A percentile compares a stretch with the other conserved stretches of the same genome.
These are phyloP conservation scores for Coemansia sp. DNA, from an alignment of 192 early-diverging fungal genomes.

Conservation along the genomic window DNA sequence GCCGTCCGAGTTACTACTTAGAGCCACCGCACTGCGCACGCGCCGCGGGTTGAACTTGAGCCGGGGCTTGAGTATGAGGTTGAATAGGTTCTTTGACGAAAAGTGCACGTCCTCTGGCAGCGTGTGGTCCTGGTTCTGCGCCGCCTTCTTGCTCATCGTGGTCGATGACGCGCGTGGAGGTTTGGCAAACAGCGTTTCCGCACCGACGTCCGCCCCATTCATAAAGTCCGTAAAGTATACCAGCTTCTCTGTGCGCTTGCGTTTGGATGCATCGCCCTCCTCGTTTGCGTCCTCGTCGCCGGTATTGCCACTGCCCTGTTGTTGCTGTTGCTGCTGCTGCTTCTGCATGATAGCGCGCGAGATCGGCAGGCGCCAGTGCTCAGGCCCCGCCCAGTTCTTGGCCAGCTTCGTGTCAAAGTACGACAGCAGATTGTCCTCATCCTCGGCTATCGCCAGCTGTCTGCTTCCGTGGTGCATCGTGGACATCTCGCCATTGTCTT, in stretches of 20 bases:
- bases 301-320: constrained; percentile 3
- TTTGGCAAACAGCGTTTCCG: constrained; percentile 70
- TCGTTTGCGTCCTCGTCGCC: constrained; percentile 28
- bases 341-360: constrained; percentile 46
- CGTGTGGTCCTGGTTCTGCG: constrained; percentile 59
- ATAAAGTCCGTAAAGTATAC: constrained; percentile 63
- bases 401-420: constrained; percentile 86
- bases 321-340: constrained; percentile 27
- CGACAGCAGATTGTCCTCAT: constrained; percentile 69
- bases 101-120: constrained; percentile 86
- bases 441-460: constrained; percentile 47
- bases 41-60: constrained; percentile 54
- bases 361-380: constrained; percentile 79
- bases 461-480: constrained; percentile 12
- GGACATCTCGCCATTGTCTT: constrained; percentile 15
- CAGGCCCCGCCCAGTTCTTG: constrained; percentile 90
- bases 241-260: constrained; percentile 54
- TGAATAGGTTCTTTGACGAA: constrained; percentile 63
- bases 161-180: constrained; percentile 50
- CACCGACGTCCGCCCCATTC: constrained; percentile 59
- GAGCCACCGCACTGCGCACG: constrained; percentile 3
- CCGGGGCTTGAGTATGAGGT: constrained; percentile 56
- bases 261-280: constrained; percentile 40
- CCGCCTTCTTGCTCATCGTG: constrained; percentile 57
- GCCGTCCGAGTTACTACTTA: background rate